A percentile compares a stretch with the other conserved stretches of the same genome.
phyloP scores from a whole-genome alignment of 352 stramenopile genomes.

The Aphanomyces euteiches region DNA sequence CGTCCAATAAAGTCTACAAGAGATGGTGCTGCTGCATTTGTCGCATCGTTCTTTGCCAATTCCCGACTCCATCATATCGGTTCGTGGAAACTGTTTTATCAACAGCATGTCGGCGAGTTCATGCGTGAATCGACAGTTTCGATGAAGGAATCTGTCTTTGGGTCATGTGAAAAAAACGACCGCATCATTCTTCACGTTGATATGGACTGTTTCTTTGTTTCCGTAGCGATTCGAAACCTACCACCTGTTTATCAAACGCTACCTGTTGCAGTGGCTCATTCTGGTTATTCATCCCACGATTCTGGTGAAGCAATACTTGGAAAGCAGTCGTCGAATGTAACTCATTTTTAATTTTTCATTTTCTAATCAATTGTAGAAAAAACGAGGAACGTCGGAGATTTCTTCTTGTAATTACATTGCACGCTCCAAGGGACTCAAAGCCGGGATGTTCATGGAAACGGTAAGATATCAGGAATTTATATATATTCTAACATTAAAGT shows the following conservation, averaged over 20 bases:
- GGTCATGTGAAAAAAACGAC: conserved; percentile 37
- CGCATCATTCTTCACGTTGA: conserved; percentile 94
- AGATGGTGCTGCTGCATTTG: conserved; percentile 62
- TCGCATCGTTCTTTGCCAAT: conserved; percentile 78
- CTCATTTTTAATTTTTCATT: too few species aligned
- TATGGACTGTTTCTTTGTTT: conserved; percentile 98
- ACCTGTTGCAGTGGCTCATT: conserved; percentile 91
- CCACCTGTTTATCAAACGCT: conserved; percentile 56
- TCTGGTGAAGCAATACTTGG: conserved; percentile 1
- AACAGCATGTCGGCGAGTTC: conserved; percentile 61
- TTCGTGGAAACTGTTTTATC: conserved; percentile 69
- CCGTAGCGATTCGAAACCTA: conserved; percentile 82
- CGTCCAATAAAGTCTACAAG: conserved; percentile 55
- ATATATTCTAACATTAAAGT: not conserved
- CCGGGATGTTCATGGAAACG: conserved; percentile 92
- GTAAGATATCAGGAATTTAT: not conserved
- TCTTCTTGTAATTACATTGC: conserved; percentile 96
- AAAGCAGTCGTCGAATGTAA: too few species aligned
- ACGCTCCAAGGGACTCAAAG: conserved; percentile 83
- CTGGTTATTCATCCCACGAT: conserved; percentile 32
- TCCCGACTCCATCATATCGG: conserved; percentile 83
- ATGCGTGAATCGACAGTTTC: conserved; percentile 39
- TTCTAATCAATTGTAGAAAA: conserved; percentile 23
- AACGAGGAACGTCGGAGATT: conserved; percentile 84
- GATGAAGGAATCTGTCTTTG: conserved; percentile 39